Percentiles rank a stretch among this genome's conserved stretches.
Conservation (phyloP, 768 basidiomycete species). For the Pulveroboletus sp. region DNA sequence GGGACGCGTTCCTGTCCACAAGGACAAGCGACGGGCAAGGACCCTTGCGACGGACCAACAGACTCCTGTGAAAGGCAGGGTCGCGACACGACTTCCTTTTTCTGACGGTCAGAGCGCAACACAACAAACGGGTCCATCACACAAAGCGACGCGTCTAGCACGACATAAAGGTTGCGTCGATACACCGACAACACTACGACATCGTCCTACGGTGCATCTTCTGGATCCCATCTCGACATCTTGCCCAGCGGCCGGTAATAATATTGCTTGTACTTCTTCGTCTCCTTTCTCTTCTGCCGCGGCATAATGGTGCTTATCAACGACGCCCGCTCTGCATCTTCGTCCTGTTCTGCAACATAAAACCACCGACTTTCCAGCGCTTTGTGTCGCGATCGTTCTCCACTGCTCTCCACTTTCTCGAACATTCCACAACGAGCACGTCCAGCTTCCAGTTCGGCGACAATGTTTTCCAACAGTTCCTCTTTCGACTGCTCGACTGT, state of each 20-base stretch:
- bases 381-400: constrained; percentile 50
- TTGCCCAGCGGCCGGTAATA: constrained; percentile 74
- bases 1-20: constrained; percentile 12
- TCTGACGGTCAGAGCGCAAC: constrained; percentile 4
- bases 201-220: constrained; percentile 42
- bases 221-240: constrained; percentile 68
- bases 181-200: constrained; percentile 3
- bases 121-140: not conserved
- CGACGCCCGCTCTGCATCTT: constrained; percentile 64
- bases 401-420: constrained; percentile 65
- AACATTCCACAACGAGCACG: constrained; percentile 55
- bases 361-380: constrained; percentile 55
- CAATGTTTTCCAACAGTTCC: constrained; percentile 50
- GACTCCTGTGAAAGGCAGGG: constrained; percentile 15
- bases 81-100: constrained; percentile 7
- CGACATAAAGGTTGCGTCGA: constrained; percentile 17
- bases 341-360: constrained; percentile 68
- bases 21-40: constrained; percentile 11
- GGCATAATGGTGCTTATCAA: constrained; percentile 72
- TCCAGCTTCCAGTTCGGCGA: constrained; percentile 43
- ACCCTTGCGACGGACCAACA: constrained; percentile 6
- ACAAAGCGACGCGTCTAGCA: not conserved
- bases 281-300: constrained; percentile 67
- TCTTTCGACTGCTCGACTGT: constrained; percentile 29
- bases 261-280: constrained; percentile 83